These are phyloP conservation scores for Yamadazyma blattariae DNA, from an alignment of 1,139 yeast species.

Conservation along the genomic window DNA sequence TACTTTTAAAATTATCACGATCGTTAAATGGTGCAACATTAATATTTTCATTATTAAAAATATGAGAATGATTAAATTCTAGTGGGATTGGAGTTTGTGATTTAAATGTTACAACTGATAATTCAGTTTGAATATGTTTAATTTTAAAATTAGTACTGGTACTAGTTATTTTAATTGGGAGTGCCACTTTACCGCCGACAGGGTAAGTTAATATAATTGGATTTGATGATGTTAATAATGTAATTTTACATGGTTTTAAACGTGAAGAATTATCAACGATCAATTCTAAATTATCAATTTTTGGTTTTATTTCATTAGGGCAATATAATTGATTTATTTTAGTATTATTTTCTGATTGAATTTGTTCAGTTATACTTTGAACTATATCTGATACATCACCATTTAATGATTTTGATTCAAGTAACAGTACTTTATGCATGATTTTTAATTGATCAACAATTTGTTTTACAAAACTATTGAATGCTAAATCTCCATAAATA, in stretches of 20 bases:
- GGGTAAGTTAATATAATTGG: conserved; percentile 33
- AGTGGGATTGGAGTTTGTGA: conserved; percentile 36
- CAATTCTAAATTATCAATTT: background rate
- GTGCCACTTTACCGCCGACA: background rate
- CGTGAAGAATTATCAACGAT: background rate
- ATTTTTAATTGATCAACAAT: conserved; percentile 24
- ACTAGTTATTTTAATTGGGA: background rate
- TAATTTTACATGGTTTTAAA: conserved; percentile 7
- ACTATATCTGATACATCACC: conserved; percentile 3
- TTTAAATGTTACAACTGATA: conserved; percentile 31
- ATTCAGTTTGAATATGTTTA: conserved; percentile 27
- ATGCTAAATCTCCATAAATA: conserved; percentile 16
- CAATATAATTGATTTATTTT: conserved; percentile 13
- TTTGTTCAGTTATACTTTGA: conserved; percentile 5
- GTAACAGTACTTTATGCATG: conserved; percentile 6
- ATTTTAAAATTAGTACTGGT: conserved; percentile 20
- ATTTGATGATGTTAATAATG: conserved; percentile 26
- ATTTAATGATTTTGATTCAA: background rate
- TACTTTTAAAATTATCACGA: conserved; percentile 23
- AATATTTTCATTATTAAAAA: conserved; percentile 22
- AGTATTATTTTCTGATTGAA: conserved; percentile 2
- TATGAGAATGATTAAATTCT: conserved; percentile 40
- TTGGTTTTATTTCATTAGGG: conserved; percentile 7
- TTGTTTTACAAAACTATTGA: conserved; percentile 25
- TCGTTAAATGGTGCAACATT: conserved; percentile 14